These are phyloP conservation scores for Populus pruinosa DNA, from an alignment of 345 rosid species.

Conservation along the genomic window DNA sequence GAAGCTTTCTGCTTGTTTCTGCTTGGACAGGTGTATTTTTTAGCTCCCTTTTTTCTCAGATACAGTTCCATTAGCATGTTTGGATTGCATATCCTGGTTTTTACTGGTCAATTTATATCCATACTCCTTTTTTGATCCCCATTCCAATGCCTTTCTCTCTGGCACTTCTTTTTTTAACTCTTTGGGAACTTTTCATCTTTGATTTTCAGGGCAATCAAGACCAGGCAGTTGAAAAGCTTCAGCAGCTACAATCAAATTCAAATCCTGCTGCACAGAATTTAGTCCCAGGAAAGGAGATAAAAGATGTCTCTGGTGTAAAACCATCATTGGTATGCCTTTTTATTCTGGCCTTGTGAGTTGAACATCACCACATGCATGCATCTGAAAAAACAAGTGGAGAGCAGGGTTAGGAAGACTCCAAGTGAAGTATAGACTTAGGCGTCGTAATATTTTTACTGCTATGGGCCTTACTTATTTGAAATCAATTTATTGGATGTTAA, in stretches of 20 bases:
- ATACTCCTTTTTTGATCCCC: not conserved
- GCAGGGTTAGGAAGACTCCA: not conserved
- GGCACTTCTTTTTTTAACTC: not conserved
- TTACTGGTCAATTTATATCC: not conserved
- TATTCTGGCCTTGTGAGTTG: not conserved
- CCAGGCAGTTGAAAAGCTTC: conserved; percentile 67
- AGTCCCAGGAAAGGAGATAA: conserved; percentile 45
- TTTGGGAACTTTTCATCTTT: conserved; percentile 17
- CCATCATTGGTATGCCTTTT: conserved; percentile 57
- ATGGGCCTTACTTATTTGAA: not conserved
- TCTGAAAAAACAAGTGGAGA: conserved; percentile 1
- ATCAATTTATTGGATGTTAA: not conserved
- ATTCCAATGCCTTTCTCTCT: not conserved
- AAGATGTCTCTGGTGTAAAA: conserved; percentile 37
- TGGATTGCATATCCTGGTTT: not conserved
- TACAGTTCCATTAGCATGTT: conserved; percentile 12
- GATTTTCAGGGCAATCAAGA: conserved; percentile 63
- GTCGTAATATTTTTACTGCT: not conserved
- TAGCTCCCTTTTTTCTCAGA: not conserved
- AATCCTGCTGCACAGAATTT: conserved; percentile 50
- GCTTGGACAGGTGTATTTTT: conserved; percentile 68
- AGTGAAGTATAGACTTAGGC: not conserved
- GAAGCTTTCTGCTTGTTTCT: conserved; percentile 78
- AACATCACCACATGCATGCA: conserved; percentile 1
- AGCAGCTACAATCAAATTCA: conserved; percentile 59